These are phyloP conservation scores for Calonectria honghensis DNA, from an alignment of 2,329 filamentous ascomycete genomes.

Conservation along the genomic window DNA sequence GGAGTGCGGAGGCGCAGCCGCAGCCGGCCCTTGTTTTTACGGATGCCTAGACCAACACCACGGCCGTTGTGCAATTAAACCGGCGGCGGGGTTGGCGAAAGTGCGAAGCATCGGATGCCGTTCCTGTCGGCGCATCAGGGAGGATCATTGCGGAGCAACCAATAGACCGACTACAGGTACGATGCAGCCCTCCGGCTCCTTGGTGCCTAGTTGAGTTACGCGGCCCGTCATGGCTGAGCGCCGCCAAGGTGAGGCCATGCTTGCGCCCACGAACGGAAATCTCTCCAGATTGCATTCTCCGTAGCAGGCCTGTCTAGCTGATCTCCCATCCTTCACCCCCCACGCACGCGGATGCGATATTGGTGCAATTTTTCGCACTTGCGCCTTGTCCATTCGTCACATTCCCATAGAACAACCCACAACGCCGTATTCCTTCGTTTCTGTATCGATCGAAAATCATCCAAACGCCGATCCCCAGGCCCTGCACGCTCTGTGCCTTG, in stretches of 20 bases:
- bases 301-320: not conserved
- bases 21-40: constrained; percentile 9
- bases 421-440: constrained; percentile 43
- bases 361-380: constrained; percentile 14
- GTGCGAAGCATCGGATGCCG: not conserved
- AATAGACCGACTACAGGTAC: constrained; percentile 8
- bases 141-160: constrained; percentile 8
- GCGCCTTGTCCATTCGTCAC: constrained; percentile 27
- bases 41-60: not conserved
- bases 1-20: constrained; percentile 15
- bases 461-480: constrained; percentile 41
- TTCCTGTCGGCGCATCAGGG: not conserved
- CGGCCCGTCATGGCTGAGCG: constrained; percentile 32
- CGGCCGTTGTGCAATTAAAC: constrained; percentile 8
- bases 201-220: constrained; percentile 30
- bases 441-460: constrained; percentile 24
- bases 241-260: constrained; percentile 16
- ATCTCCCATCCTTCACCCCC: not conserved
- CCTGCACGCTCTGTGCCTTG: constrained; percentile 20
- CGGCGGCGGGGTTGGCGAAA: constrained; percentile 12
- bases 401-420: constrained; percentile 23
- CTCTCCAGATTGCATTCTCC: constrained; percentile 15
- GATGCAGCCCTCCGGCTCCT: not conserved
- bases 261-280: constrained; percentile 23
- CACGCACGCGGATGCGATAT: constrained; percentile 23